phyloP scores from a whole-genome alignment of 2,329 filamentous ascomycete genomes.

The Penicillium sp. region DNA sequence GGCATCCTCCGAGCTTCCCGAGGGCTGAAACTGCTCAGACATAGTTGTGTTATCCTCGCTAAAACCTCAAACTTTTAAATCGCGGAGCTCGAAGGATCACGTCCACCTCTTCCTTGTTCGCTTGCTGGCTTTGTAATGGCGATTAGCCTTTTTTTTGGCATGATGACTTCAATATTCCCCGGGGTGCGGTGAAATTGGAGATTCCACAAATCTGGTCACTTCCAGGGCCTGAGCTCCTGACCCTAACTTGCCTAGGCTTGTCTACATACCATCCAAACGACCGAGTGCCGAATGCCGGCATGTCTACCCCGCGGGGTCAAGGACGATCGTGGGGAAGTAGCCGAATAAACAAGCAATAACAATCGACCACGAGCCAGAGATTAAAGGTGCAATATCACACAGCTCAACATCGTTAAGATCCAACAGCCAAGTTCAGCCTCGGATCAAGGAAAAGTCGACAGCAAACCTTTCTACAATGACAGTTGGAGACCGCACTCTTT shows the following conservation, averaged over 20 bases:
- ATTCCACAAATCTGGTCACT: too few relatives aligned
- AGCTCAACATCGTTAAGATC: not conserved
- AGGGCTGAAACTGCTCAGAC: too few relatives aligned
- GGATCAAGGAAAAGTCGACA: not conserved
- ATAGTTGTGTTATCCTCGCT: too few relatives aligned
- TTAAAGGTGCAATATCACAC: not conserved
- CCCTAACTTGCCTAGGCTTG: not conserved
- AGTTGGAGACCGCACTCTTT: constrained; percentile 25
- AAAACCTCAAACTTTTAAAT: too few relatives aligned
- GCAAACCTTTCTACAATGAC: not conserved
- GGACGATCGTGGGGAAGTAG: constrained; percentile 18
- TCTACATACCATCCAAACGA: constrained; percentile 3
- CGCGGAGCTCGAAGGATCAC: too few relatives aligned
- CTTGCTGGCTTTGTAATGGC: too few relatives aligned
- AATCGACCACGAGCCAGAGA: not conserved
- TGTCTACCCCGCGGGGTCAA: constrained; percentile 11
- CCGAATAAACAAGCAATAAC: constrained; percentile 10
- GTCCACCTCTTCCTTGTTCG: too few relatives aligned
- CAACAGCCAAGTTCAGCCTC: not conserved
- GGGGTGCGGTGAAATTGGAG: too few relatives aligned
- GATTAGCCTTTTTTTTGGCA: too few relatives aligned
- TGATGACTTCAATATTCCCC: too few relatives aligned
- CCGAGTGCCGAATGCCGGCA: constrained; percentile 23
- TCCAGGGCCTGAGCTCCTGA: too few relatives aligned
- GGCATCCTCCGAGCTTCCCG: too few relatives aligned